Evolutionary conservation across 179 eudicot genomes (phyloP).

Genomic region (Pouteria campechiana): DNA sequence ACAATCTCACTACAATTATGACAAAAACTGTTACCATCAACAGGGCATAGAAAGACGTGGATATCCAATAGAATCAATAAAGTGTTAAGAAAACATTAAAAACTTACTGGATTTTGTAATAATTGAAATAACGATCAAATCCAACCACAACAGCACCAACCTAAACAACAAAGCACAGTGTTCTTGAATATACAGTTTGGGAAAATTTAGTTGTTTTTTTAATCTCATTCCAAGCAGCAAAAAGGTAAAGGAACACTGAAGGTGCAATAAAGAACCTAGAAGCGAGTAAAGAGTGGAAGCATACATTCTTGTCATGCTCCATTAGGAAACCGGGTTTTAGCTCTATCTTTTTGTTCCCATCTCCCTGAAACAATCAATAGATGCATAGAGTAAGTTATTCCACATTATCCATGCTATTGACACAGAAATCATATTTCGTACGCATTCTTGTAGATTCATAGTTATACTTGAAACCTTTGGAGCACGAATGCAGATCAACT

Average conservation of each 20-base stretch:
- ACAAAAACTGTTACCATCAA: no score
- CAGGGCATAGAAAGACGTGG: no score
- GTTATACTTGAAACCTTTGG: no score
- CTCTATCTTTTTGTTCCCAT: slow-evolving; percentile 79
- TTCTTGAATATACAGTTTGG: background rate
- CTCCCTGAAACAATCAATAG: slow-evolving; percentile 37
- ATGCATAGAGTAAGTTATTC: background rate
- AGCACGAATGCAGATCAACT: no score
- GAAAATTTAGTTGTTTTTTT: background rate
- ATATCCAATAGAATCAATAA: no score
- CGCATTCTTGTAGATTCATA: no score
- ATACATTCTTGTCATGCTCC: slow-evolving; percentile 73
- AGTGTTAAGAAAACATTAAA: background rate
- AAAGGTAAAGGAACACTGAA: background rate
- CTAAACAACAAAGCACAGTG: slow-evolving; percentile 22
- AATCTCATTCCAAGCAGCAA: background rate
- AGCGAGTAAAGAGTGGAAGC: background rate
- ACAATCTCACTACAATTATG: no score
- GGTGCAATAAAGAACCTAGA: background rate
- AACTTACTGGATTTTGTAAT: slow-evolving; percentile 92
- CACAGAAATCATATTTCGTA: no score
- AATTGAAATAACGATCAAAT: slow-evolving; percentile 92
- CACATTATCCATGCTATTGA: no score
- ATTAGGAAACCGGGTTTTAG: slow-evolving; percentile 71
- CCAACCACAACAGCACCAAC: slow-evolving; percentile 99